phyloP scores from a whole-genome alignment of 805 yeast genomes.

The Lipomyces japonicus region DNA sequence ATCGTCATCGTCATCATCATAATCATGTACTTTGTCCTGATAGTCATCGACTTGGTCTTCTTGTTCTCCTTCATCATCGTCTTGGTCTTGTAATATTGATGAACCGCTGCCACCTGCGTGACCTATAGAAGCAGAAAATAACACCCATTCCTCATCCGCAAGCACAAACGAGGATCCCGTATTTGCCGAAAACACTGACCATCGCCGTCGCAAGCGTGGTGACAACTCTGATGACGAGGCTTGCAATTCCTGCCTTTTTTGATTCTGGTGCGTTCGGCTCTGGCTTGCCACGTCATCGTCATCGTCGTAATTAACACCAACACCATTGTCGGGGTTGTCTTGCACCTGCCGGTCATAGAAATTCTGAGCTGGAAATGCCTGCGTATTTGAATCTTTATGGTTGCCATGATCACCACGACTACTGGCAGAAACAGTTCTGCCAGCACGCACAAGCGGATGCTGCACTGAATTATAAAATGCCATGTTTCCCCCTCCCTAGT shows the following conservation, averaged over 20 bases:
- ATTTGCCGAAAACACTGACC: not conserved
- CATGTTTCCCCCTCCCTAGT: constrained; percentile 2
- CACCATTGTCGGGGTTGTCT: not conserved
- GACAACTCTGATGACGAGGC: constrained; percentile 1
- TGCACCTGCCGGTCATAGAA: not conserved
- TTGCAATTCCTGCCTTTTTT: not conserved
- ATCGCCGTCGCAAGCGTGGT: not conserved
- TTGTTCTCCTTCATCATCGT: not conserved
- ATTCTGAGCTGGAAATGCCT: not conserved
- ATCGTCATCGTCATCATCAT: constrained; percentile 20
- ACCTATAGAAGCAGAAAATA: constrained; percentile 36
- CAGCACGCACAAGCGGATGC: constrained; percentile 24
- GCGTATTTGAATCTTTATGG: too few species aligned
- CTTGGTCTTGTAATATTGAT: constrained; percentile 1
- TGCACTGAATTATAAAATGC: constrained; percentile 24
- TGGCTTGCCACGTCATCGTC: not conserved
- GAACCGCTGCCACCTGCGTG: constrained; percentile 4
- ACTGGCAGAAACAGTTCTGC: not conserved
- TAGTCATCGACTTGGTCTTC: constrained; percentile 16
- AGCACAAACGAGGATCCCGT: not conserved
- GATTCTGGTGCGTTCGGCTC: too few species aligned
- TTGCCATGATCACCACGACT: not conserved
- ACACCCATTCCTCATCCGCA: constrained; percentile 39
- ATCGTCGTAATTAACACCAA: not conserved
- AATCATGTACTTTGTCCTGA: constrained; percentile 8